Evolutionary conservation across 208 protist species (phyloP).

Genomic region (Crithidia mellificae): DNA sequence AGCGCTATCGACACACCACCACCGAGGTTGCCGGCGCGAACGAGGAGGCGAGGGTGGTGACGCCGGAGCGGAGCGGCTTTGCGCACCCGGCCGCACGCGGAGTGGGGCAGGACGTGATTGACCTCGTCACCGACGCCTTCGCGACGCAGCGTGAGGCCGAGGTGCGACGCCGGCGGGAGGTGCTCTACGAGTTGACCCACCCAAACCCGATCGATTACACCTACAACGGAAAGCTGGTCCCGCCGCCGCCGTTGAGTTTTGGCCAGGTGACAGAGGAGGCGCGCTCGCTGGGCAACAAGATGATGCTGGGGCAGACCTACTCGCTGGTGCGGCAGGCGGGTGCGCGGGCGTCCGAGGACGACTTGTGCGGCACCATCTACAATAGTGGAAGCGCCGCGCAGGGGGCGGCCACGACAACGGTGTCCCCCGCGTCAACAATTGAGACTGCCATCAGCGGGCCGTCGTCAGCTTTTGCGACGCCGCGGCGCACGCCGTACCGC

Average conservation of each 20-base stretch:
- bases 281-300: constrained; percentile 53
- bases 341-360: constrained; percentile 40
- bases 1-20: not conserved
- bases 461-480: not conserved
- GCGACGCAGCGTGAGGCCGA: constrained; percentile 60
- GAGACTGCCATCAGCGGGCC: constrained; percentile 14
- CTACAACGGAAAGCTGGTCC: constrained; percentile 84
- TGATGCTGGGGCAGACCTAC: constrained; percentile 81
- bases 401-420: not conserved
- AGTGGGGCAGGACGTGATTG: constrained; percentile 75
- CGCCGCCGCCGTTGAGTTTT: constrained; percentile 86
- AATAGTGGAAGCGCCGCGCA: not conserved
- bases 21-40: not conserved
- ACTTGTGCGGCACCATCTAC: constrained; percentile 24
- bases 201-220: constrained; percentile 83
- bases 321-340: constrained; percentile 73
- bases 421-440: constrained; percentile 23
- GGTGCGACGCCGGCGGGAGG: constrained; percentile 55
- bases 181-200: constrained; percentile 87
- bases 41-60: constrained; percentile 8
- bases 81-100: constrained; percentile 61
- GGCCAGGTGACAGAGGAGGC: constrained; percentile 79
- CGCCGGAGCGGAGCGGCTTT: constrained; percentile 27
- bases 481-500: constrained; percentile 27
- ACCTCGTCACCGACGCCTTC: constrained; percentile 88